These are phyloP conservation scores for Gentiana macrophylla DNA, from an alignment of 257 asterid genomes.

Conservation along the genomic window DNA sequence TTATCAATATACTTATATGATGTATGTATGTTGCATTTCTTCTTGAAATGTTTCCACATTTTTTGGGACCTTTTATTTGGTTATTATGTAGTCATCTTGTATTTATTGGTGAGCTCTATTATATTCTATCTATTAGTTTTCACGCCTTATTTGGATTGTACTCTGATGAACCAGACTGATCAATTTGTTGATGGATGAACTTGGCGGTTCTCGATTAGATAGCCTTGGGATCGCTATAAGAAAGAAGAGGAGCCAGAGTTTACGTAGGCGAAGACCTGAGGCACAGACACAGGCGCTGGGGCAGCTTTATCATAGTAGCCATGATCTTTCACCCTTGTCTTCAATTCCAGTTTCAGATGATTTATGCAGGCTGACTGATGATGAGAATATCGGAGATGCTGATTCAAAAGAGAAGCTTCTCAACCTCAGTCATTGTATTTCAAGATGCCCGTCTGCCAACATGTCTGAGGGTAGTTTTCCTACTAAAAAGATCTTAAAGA, in stretches of 20 bases:
- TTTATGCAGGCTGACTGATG: slow-evolving; percentile 52
- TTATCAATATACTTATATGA: too few relatives aligned
- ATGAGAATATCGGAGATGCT: slow-evolving; percentile 52
- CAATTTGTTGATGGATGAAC: slow-evolving; percentile 46
- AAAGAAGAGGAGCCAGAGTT: slow-evolving; percentile 69
- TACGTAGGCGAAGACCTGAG: slow-evolving; percentile 69
- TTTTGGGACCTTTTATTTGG: not conserved
- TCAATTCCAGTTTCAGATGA: slow-evolving; percentile 57
- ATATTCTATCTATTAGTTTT: not conserved
- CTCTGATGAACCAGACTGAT: slow-evolving; percentile 1
- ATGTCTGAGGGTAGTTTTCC: slow-evolving; percentile 13
- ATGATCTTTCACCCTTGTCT: slow-evolving; percentile 42
- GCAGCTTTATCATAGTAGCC: slow-evolving; percentile 17
- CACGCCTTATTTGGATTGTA: slow-evolving; percentile 1
- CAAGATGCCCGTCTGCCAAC: slow-evolving; percentile 42
- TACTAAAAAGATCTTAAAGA: slow-evolving; percentile 11
- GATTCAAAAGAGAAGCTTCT: slow-evolving; percentile 57
- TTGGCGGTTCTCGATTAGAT: slow-evolving; percentile 40
- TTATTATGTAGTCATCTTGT: not conserved
- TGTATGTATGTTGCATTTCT: too few relatives aligned
- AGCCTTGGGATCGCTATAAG: slow-evolving; percentile 32
- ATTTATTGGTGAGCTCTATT: not conserved
- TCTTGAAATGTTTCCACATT: too few relatives aligned
- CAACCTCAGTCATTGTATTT: slow-evolving; percentile 67
- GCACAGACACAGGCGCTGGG: slow-evolving; percentile 16